These are phyloP conservation scores for Cladosporium sp. DNA, from an alignment of 2,329 filamentous ascomycete genomes.

Conservation along the genomic window DNA sequence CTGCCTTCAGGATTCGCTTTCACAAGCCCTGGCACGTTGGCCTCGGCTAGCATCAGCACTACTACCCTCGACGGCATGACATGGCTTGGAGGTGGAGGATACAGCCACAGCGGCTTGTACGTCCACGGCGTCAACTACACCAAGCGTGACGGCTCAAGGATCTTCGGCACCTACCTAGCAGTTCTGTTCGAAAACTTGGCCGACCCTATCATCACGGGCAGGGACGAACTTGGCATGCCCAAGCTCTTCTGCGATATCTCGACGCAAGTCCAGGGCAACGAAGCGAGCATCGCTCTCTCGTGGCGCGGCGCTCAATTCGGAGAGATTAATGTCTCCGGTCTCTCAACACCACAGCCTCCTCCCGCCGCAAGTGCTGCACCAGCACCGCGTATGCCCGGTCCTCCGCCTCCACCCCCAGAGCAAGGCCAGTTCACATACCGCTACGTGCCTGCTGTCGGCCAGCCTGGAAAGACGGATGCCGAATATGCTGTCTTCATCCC, in stretches of 20 bases:
- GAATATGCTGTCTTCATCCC: constrained; percentile 53
- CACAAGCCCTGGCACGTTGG: constrained; percentile 39
- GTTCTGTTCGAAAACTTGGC: constrained; percentile 60
- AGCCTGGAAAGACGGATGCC: constrained; percentile 53
- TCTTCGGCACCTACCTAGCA: constrained; percentile 57
- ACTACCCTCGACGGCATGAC: constrained; percentile 51
- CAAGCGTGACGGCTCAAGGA: constrained; percentile 48
- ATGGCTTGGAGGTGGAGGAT: constrained; percentile 63
- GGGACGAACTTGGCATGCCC: constrained; percentile 64
- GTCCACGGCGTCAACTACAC: constrained; percentile 62
- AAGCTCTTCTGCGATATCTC: constrained; percentile 43
- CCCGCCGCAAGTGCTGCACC: background rate
- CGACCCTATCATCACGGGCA: constrained; percentile 60
- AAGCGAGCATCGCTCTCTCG: constrained; percentile 25
- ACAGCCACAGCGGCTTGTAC: constrained; percentile 60
- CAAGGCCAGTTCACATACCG: constrained; percentile 56
- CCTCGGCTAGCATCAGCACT: constrained; percentile 41
- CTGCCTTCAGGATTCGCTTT: constrained; percentile 42
- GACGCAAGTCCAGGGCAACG: constrained; percentile 15
- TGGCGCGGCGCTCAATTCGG: constrained; percentile 41
- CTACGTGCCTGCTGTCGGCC: constrained; percentile 58
- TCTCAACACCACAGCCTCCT: constrained; percentile 21
- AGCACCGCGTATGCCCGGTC: constrained; percentile 17
- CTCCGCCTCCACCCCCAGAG: constrained; percentile 35
- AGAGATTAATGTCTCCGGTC: constrained; percentile 32